A percentile compares a stretch with the other conserved stretches of the same genome.
Evolutionary conservation across 805 yeast species (phyloP).

Genomic region (Wickerhamomyces canadensis): DNA sequence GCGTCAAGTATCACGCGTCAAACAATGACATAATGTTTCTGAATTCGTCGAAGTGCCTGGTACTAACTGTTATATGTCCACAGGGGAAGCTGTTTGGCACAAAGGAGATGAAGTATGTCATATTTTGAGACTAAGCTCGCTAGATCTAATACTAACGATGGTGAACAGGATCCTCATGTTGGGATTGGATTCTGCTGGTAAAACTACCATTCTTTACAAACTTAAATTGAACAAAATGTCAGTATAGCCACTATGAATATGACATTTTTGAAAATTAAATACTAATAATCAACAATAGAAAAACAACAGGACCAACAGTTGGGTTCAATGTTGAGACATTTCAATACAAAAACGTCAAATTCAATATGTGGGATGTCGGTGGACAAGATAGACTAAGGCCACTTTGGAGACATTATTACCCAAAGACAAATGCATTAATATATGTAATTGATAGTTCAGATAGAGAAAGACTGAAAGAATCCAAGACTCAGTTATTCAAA

Average conservation of each 20-base stretch:
- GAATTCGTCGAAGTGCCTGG: too few relatives aligned
- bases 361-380: slow-evolving; percentile 94
- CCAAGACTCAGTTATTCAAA: slow-evolving; percentile 69
- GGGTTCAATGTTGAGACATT: slow-evolving; percentile 92
- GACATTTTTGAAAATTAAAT: too few relatives aligned
- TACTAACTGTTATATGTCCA: too few relatives aligned
- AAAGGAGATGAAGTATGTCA: slow-evolving; percentile 40
- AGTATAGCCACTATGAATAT: slow-evolving; percentile 1
- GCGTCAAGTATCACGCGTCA: neutral
- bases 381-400: slow-evolving; percentile 92
- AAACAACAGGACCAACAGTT: slow-evolving; percentile 84
- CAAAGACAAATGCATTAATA: slow-evolving; percentile 87
- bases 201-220: slow-evolving; percentile 81
- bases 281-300: slow-evolving; percentile 11
- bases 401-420: slow-evolving; percentile 91
- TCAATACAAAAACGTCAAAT: slow-evolving; percentile 72
- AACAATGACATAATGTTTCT: too few relatives aligned
- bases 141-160: too few relatives aligned
- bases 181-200: slow-evolving; percentile 91
- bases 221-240: slow-evolving; percentile 66
- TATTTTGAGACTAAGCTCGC: too few relatives aligned
- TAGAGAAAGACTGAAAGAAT: slow-evolving; percentile 63
- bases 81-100: slow-evolving; percentile 46
- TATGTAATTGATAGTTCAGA: slow-evolving; percentile 88
- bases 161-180: slow-evolving; percentile 66